Conservation (phyloP, 352 stramenopile species). For the Globisporangium canariense region DNA sequence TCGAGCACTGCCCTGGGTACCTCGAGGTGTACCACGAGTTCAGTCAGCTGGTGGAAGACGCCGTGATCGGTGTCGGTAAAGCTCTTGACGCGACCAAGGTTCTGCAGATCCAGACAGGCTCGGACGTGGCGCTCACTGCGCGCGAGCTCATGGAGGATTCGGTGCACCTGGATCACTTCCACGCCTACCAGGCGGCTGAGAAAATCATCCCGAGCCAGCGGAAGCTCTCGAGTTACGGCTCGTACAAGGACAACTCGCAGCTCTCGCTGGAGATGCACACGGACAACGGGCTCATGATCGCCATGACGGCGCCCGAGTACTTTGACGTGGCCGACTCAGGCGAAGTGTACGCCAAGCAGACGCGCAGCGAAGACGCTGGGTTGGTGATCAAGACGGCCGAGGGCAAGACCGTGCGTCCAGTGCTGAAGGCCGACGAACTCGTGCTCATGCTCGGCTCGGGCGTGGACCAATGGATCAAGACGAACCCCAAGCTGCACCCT, state of each 20-base stretch:
- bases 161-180: conserved; percentile 59
- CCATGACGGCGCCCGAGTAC: conserved; percentile 69
- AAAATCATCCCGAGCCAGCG: too few relatives aligned
- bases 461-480: conserved; percentile 70
- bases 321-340: conserved; percentile 50
- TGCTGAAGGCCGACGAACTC: conserved; percentile 67
- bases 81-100: conserved; percentile 30
- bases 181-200: conserved; percentile 45
- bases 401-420: conserved; percentile 51
- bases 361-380: conserved; percentile 54
- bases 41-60: conserved; percentile 35
- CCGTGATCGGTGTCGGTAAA: conserved; percentile 33
- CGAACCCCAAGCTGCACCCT: conserved; percentile 42
- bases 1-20: conserved; percentile 36
- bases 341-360: conserved; percentile 37
- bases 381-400: conserved; percentile 59
- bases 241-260: conserved; percentile 23
- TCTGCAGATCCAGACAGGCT: conserved; percentile 22
- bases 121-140: conserved; percentile 31
- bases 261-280: conserved; percentile 74
- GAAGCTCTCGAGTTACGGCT: background rate
- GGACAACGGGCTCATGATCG: conserved; percentile 74
- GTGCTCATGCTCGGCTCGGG: conserved; percentile 80
- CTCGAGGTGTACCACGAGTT: conserved; percentile 36
- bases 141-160: conserved; percentile 43